Evolutionary conservation across 768 basidiomycete species (phyloP).

Genomic region (Hypsizygus marmoreus): DNA sequence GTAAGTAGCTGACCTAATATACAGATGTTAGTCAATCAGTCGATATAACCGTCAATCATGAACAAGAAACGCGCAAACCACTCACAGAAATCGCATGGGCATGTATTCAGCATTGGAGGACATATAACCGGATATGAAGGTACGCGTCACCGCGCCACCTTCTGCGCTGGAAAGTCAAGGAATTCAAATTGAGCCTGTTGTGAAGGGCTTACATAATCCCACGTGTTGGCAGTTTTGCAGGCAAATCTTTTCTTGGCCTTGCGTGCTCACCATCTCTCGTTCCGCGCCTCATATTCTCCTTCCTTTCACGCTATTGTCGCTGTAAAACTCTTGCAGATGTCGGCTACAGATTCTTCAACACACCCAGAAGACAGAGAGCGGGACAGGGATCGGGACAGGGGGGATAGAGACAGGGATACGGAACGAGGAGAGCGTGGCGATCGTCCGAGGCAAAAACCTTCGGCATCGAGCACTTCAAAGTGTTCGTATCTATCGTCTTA

Average conservation of each 20-base stretch:
- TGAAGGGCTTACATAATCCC: slow-evolving; percentile 33
- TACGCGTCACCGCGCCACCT: too few relatives aligned
- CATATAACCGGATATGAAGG: too few relatives aligned
- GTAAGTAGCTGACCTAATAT: too few relatives aligned
- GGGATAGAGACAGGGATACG: slow-evolving; percentile 17
- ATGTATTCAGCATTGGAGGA: too few relatives aligned
- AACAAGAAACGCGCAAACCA: too few relatives aligned
- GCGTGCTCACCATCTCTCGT: neutral
- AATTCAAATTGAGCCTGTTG: too few relatives aligned
- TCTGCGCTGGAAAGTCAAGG: neutral
- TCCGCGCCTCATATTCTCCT: neutral
- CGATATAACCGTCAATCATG: too few relatives aligned
- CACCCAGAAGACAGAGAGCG: slow-evolving; percentile 22
- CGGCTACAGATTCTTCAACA: slow-evolving; percentile 18
- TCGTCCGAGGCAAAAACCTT: slow-evolving; percentile 21
- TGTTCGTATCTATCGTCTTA: slow-evolving; percentile 13
- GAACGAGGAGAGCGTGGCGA: slow-evolving; percentile 21
- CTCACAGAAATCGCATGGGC: too few relatives aligned
- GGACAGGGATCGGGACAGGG: slow-evolving; percentile 14
- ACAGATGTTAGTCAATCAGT: too few relatives aligned
- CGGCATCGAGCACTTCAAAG: slow-evolving; percentile 19
- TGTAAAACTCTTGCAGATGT: slow-evolving; percentile 16
- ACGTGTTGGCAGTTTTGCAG: slow-evolving; percentile 42
- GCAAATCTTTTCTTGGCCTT: slow-evolving; percentile 34
- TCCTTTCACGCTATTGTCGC: slow-evolving; percentile 1